Evolutionary conservation across 2,329 filamentous ascomycete genomes (phyloP).

Genomic region (Truncatella angustata): DNA sequence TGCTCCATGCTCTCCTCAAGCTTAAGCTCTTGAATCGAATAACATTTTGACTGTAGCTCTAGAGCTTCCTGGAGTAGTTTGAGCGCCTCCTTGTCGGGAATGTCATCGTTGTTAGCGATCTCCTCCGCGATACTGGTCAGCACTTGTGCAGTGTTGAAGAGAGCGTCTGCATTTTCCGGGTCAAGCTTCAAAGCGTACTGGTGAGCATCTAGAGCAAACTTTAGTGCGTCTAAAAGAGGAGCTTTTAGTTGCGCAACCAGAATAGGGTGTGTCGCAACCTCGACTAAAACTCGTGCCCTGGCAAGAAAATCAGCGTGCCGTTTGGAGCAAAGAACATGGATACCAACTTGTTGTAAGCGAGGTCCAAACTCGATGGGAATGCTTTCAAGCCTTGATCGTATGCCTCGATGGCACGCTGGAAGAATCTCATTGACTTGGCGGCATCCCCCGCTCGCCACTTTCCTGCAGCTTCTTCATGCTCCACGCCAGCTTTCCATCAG

Average conservation of each 20-base stretch:
- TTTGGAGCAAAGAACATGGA: not conserved
- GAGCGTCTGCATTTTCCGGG: constrained; percentile 61
- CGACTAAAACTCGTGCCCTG: constrained; percentile 67
- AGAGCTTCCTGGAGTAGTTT: constrained; percentile 34
- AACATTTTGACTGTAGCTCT: constrained; percentile 36
- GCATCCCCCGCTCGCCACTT: constrained; percentile 74
- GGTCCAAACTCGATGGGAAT: constrained; percentile 63
- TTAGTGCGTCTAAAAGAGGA: constrained; percentile 51
- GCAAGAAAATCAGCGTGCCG: constrained; percentile 1
- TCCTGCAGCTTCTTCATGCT: constrained; percentile 68
- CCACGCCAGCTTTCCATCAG: constrained; percentile 53
- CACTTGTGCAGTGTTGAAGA: constrained; percentile 72
- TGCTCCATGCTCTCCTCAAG: constrained; percentile 24
- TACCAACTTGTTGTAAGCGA: constrained; percentile 71
- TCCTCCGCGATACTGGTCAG: constrained; percentile 64
- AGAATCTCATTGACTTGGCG: constrained; percentile 55
- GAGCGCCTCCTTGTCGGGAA: constrained; percentile 34
- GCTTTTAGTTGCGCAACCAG: constrained; percentile 58
- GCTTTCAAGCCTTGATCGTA: constrained; percentile 63
- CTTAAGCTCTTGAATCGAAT: constrained; percentile 48
- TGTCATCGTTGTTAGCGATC: constrained; percentile 49
- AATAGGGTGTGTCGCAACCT: constrained; percentile 65
- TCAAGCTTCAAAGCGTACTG: constrained; percentile 58
- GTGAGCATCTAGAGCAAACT: constrained; percentile 62
- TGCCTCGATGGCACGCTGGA: constrained; percentile 61